Evolutionary conservation across 2,329 filamentous ascomycete genomes (phyloP).

Genomic region (Phialophora tarda): DNA sequence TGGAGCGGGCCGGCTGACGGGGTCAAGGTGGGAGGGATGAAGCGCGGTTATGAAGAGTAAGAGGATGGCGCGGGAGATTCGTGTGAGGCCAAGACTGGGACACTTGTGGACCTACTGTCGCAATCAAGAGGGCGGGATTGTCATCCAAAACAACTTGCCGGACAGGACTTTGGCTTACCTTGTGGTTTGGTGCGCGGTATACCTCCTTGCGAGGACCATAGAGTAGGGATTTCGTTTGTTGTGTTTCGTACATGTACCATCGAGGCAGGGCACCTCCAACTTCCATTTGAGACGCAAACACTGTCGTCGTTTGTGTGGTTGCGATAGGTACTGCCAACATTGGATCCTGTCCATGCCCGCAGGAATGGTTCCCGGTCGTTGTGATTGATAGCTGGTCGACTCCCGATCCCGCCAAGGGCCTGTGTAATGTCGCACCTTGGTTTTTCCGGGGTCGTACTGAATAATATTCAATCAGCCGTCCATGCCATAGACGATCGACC

Average conservation of each 20-base stretch:
- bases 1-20: constrained; percentile 12
- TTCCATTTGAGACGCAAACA: neutral
- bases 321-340: neutral
- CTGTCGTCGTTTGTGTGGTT: neutral
- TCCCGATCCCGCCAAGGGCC: neutral
- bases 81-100: neutral
- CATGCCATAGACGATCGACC: neutral
- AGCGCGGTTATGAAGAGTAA: neutral
- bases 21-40: neutral
- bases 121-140: neutral
- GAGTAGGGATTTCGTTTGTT: neutral
- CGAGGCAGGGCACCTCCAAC: neutral
- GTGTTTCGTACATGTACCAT: neutral
- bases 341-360: no score
- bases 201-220: neutral
- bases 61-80: neutral
- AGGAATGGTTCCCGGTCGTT: neutral
- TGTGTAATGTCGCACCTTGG: neutral
- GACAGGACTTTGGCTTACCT: neutral
- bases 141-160: neutral
- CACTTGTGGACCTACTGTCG: neutral
- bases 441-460: neutral
- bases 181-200: neutral
- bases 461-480: neutral
- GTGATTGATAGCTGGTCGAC: neutral